These are phyloP conservation scores for Trichoderma semiorbis DNA, from an alignment of 2,329 filamentous ascomycete genomes.

Conservation along the genomic window DNA sequence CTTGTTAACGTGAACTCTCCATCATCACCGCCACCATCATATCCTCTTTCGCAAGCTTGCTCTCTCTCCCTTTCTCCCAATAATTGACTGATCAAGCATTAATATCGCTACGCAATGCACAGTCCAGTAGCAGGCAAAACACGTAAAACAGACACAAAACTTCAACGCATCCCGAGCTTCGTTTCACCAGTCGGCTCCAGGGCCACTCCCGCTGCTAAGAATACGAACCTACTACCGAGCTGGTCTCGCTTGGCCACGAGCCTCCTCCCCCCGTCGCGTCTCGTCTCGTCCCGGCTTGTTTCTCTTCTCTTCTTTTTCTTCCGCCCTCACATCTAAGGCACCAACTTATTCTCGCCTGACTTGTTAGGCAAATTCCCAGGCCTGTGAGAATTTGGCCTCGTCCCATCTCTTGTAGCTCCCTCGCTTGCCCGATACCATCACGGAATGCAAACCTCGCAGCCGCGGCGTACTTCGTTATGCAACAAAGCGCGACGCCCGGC, in stretches of 20 bases:
- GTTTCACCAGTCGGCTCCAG: neutral
- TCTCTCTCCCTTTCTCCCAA: neutral
- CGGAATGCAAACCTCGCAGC: neutral
- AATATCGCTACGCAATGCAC: neutral
- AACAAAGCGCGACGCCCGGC: neutral
- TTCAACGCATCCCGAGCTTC: neutral
- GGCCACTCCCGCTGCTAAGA: neutral
- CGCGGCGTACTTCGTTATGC: neutral
- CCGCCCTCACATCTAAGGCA: conserved; percentile 5
- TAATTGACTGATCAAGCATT: neutral
- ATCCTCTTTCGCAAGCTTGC: neutral
- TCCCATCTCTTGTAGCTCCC: neutral
- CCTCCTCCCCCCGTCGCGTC: neutral
- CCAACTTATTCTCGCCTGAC: neutral
- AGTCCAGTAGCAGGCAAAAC: neutral
- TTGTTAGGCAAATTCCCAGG: neutral
- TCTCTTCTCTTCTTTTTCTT: neutral
- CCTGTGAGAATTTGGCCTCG: conserved; percentile 14
- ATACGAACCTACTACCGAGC: neutral
- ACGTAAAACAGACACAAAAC: neutral
- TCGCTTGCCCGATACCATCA: neutral
- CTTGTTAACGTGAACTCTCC: neutral
- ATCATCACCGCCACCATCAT: neutral
- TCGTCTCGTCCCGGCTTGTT: neutral
- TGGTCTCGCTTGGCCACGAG: neutral